phyloP scores from a whole-genome alignment of 1,284 basidiomycete species.

The Cutaneotrichosporon sp. region DNA sequence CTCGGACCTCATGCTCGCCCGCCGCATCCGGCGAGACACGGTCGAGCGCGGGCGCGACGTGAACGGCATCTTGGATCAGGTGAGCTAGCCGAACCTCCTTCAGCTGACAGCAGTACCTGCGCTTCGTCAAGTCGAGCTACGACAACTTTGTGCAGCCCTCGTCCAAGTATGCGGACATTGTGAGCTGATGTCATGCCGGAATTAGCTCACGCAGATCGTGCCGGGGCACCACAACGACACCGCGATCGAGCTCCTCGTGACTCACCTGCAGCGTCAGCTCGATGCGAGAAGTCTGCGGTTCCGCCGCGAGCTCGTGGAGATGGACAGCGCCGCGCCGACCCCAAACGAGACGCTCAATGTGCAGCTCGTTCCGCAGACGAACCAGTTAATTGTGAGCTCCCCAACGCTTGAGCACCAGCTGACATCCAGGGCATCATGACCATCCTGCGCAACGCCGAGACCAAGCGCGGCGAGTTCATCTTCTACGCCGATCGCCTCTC shows the following conservation, averaged over 20 bases:
- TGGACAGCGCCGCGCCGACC: conserved; percentile 22
- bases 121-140: conserved; percentile 89
- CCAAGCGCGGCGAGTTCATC: conserved; percentile 74
- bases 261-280: conserved; percentile 83
- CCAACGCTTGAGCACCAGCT: not conserved
- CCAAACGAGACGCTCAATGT: conserved; percentile 31
- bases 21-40: conserved; percentile 83
- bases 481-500: conserved; percentile 70
- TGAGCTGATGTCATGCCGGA: conserved; percentile 56
- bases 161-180: conserved; percentile 82
- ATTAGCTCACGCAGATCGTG: conserved; percentile 70
- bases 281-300: conserved; percentile 73
- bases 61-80: conserved; percentile 84
- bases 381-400: conserved; percentile 68
- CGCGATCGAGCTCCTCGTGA: conserved; percentile 90
- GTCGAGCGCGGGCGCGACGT: conserved; percentile 84
- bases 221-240: conserved; percentile 77
- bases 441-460: conserved; percentile 70
- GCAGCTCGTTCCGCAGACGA: conserved; percentile 73
- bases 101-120: conserved; percentile 60
- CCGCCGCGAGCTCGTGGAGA: conserved; percentile 63
- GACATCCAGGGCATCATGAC: conserved; percentile 77
- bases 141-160: conserved; percentile 95
- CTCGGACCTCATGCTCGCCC: conserved; percentile 94
- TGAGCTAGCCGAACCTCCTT: not conserved